Conservation (phyloP, 257 asterid genomes). For the Przewalskia tangutica region DNA sequence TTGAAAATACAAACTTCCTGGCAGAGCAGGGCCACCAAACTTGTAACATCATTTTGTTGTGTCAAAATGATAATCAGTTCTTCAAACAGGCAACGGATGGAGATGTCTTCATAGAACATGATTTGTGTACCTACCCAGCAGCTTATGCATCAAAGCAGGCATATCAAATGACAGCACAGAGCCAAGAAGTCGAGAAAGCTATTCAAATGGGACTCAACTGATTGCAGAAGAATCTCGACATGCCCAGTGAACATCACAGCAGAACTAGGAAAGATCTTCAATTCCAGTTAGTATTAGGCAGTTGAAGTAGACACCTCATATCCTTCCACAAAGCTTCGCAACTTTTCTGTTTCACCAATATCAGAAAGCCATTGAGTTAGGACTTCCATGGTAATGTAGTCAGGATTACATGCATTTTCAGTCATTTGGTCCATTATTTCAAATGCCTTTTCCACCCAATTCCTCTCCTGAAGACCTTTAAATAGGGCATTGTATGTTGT, state of each 20-base stretch:
- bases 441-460: slow-evolving; percentile 53
- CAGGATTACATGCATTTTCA: slow-evolving; percentile 58
- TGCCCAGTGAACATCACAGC: neutral
- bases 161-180: neutral
- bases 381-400: slow-evolving; percentile 65
- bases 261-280: neutral
- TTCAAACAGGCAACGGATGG: neutral
- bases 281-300: neutral
- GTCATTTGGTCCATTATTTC: slow-evolving; percentile 75
- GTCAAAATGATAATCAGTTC: neutral
- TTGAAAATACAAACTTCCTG: neutral
- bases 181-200: neutral
- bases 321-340: slow-evolving; percentile 44
- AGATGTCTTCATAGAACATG: neutral
- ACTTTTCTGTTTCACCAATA: slow-evolving; percentile 49
- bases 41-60: neutral
- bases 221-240: neutral
- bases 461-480: slow-evolving; percentile 55
- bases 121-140: neutral
- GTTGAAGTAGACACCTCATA: slow-evolving; percentile 31
- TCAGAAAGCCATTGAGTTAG: slow-evolving; percentile 74
- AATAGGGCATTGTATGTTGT: slow-evolving; percentile 68
- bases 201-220: neutral
- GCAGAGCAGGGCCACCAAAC: neutral
- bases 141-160: neutral